Evolutionary conservation across 352 stramenopile species (phyloP).

Genomic region (Globisporangium radiosum): DNA sequence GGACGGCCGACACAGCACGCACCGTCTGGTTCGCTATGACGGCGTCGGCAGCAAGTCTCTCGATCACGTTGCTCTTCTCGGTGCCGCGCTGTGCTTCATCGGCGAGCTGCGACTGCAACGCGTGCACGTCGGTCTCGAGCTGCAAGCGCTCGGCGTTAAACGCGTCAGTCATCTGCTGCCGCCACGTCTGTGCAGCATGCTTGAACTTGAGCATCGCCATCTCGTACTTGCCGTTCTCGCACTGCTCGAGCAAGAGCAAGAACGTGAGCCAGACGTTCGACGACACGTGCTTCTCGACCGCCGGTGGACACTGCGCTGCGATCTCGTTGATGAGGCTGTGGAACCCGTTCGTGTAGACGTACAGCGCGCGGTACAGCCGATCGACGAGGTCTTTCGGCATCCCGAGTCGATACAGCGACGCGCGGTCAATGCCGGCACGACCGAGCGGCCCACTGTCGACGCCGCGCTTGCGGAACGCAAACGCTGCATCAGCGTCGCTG

Average conservation of each 20-base stretch:
- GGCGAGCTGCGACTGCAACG: conserved; percentile 20
- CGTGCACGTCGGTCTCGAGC: conserved; percentile 27
- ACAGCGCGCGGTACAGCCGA: conserved; percentile 70
- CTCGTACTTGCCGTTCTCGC: conserved; percentile 75
- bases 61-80: conserved; percentile 46
- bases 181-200: conserved; percentile 49
- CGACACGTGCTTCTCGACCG: conserved; percentile 67
- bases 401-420: conserved; percentile 58
- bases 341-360: conserved; percentile 83
- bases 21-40: conserved; percentile 30
- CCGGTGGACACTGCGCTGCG: conserved; percentile 52
- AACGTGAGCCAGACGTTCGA: conserved; percentile 79
- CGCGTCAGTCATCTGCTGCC: conserved; percentile 41
- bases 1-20: neutral
- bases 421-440: conserved; percentile 63
- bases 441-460: conserved; percentile 32
- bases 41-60: conserved; percentile 36
- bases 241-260: conserved; percentile 69
- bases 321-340: conserved; percentile 83
- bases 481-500: conserved; percentile 7
- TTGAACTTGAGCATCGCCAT: conserved; percentile 87
- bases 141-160: conserved; percentile 31
- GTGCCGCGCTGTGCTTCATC: conserved; percentile 28
- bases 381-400: conserved; percentile 78
- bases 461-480: conserved; percentile 35